phyloP scores from a whole-genome alignment of 139 green algal species.

The Haematococcus sp. region DNA sequence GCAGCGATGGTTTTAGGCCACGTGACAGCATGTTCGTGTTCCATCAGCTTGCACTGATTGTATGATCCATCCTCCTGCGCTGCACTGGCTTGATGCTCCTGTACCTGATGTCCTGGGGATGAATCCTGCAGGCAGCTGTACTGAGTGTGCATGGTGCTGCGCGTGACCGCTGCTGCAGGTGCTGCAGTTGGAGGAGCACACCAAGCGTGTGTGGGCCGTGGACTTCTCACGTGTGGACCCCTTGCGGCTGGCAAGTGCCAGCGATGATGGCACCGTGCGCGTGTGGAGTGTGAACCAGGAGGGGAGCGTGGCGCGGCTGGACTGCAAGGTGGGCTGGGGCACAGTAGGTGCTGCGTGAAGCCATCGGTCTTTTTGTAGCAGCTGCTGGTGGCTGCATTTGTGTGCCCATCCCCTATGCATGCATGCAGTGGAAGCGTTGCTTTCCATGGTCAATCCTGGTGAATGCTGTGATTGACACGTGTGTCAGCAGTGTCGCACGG shows the following conservation, averaged over 20 bases:
- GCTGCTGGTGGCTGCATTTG: too few species aligned
- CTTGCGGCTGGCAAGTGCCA: slow-evolving; percentile 61
- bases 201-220: slow-evolving; percentile 84
- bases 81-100: neutral
- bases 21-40: neutral
- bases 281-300: slow-evolving; percentile 35
- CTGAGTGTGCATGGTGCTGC: neutral
- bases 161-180: slow-evolving; percentile 13
- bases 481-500: too few species aligned
- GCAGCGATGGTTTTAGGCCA: too few species aligned
- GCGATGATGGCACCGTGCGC: slow-evolving; percentile 84
- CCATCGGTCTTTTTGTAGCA: too few species aligned
- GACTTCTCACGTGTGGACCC: slow-evolving; percentile 62
- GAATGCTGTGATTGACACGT: too few species aligned
- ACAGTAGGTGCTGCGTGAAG: too few species aligned
- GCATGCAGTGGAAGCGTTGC: too few species aligned
- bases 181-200: slow-evolving; percentile 69
- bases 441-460: too few species aligned
- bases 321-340: slow-evolving; percentile 9
- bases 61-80: neutral
- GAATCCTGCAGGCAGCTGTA: too few species aligned
- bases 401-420: too few species aligned
- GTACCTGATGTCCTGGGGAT: neutral
- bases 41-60: neutral
- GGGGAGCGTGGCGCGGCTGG: neutral